A percentile compares a stretch with the other conserved stretches of the same genome.
Conservation (phyloP, 2,329 filamentous ascomycete genomes). For the Diaporthe longicolla region DNA sequence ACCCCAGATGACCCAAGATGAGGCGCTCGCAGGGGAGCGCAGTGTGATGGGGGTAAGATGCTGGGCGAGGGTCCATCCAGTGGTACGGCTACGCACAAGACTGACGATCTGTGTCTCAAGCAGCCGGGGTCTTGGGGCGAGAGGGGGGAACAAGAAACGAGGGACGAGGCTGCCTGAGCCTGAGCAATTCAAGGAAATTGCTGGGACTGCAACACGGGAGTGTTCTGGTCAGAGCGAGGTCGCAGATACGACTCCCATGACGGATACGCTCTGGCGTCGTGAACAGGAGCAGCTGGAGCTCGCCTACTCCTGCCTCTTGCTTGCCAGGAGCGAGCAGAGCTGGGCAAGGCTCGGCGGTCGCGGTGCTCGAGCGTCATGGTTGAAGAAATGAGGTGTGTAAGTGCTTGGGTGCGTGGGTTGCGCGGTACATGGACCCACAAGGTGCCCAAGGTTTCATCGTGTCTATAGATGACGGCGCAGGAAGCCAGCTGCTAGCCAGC, state of each 20-base stretch:
- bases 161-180: conserved; percentile 1
- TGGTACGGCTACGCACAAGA: background rate
- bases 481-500: background rate
- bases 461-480: conserved; percentile 15
- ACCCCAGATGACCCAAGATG: conserved; percentile 37
- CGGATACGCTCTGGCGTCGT: conserved; percentile 15
- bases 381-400: conserved; percentile 27
- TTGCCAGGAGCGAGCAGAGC: background rate
- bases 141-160: background rate
- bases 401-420: background rate
- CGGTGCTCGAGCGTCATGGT: conserved; percentile 20
- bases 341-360: background rate
- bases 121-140: background rate
- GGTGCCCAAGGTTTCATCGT: conserved; percentile 11
- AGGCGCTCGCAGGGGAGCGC: conserved; percentile 36
- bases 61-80: background rate
- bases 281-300: conserved; percentile 18
- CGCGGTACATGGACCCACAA: background rate
- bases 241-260: conserved; percentile 31
- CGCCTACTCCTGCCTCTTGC: conserved; percentile 27
- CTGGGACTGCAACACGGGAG: conserved; percentile 28
- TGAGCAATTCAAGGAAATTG: conserved; percentile 20
- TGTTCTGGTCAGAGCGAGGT: conserved; percentile 27
- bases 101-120: conserved; percentile 13
- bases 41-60: conserved; percentile 25